Percentiles rank a stretch among this genome's conserved stretches.
Conservation (phyloP, 2,329 filamentous ascomycete species). For the Pyrenochaeta sp. region DNA sequence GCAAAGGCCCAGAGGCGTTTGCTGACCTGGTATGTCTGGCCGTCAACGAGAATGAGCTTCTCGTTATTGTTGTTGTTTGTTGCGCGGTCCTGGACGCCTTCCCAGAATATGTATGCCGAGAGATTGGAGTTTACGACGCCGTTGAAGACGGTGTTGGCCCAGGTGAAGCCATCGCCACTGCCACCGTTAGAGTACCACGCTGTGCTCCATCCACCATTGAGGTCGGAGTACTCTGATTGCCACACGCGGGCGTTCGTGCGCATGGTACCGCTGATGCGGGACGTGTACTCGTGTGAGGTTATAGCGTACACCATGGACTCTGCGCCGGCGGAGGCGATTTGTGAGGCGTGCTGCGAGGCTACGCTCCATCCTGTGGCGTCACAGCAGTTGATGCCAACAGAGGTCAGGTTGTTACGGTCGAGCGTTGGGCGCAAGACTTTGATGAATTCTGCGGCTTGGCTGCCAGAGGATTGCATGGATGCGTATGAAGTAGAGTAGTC, state of each 20-base stretch:
- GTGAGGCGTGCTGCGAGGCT: constrained; percentile 49
- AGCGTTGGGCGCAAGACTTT: constrained; percentile 55
- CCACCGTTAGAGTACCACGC: constrained; percentile 60
- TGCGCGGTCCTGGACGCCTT: constrained; percentile 54
- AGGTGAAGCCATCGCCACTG: constrained; percentile 62
- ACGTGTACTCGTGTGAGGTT: constrained; percentile 56
- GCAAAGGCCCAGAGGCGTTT: constrained; percentile 55
- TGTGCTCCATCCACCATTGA: constrained; percentile 51
- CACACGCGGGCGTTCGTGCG: constrained; percentile 57
- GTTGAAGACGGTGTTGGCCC: constrained; percentile 63
- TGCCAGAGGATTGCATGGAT: constrained; percentile 57
- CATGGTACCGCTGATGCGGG: constrained; percentile 51
- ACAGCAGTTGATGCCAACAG: constrained; percentile 55
- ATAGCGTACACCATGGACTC: constrained; percentile 51
- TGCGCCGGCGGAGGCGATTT: constrained; percentile 50
- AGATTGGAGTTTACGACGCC: constrained; percentile 60
- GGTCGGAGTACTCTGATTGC: constrained; percentile 62
- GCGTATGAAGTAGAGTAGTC: constrained; percentile 55
- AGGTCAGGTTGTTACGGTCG: constrained; percentile 47
- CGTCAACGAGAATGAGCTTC: constrained; percentile 48
- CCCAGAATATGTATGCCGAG: constrained; percentile 65
- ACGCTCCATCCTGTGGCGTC: constrained; percentile 56
- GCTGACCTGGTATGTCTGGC: constrained; percentile 43
- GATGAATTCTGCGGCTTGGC: constrained; percentile 62
- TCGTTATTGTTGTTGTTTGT: constrained; percentile 48